Base-by-base conservation (phyloP, 164 flowering plant genomes). In the Magnolia changhungtana region DNA sequence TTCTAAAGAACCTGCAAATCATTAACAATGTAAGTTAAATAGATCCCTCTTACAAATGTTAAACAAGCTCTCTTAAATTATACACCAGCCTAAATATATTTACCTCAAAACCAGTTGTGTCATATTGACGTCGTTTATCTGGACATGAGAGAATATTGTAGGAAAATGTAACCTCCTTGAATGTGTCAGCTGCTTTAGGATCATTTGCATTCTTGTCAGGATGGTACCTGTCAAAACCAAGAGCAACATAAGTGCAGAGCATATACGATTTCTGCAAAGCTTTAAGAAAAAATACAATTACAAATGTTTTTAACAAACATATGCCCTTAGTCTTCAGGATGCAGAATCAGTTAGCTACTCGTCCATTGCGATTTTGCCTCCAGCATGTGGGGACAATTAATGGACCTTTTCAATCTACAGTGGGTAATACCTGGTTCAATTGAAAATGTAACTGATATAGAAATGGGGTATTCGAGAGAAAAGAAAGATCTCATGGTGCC, bases 151-250 rank as follows among this genome's bases (percentile, higher is more conserved):
- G 79, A 74, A 94, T 90, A 78, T 87, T 90, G 76, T 91, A 94
- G 6, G 97, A 94, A 83, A 91, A 94, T 8, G 99, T 91, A 73
- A 85, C 94, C 81, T 92, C 99, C 78, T 92, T 90, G 78, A 94
- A 96, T 88, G 89, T 87, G 74, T 96, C 98, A 74, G 97, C 90
- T 65, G 98, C 99, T 80, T 87, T 81, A 72, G 95, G 94, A 80
- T 96, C 94, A 87, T 94, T 94, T 82, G 92, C 97, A 86, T 94
- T 96, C 82, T 96, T 96, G 82, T 96, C 98, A n/a, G 99, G 99
- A 86, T 94, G 97, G 78, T 96, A 96, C 91, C 98, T 96, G 83
- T 76, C 59, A 52, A 52, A 9, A 14, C 16, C 13, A 52, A 14
- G 59, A 7, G 7, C 59, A 8, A 11, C 23, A 63, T 63, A 63